These are phyloP conservation scores for Poronia punctata DNA, from an alignment of 495 filamentous ascomycete species.

Conservation along the genomic window DNA sequence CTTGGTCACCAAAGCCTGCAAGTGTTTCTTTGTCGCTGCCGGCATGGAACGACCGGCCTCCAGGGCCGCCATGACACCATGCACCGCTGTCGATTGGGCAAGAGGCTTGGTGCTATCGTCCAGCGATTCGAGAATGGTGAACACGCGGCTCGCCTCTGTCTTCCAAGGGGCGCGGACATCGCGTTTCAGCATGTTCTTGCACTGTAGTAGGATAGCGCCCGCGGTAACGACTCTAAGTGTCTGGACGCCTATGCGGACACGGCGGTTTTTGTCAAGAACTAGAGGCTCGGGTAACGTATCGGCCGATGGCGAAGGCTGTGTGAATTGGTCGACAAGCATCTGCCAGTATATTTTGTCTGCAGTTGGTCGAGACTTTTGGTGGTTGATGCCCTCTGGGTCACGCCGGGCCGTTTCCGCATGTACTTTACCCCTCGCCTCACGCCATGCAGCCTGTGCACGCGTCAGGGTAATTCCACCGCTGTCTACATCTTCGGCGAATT, in stretches of 20 bases:
- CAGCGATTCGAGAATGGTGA: conserved; percentile 41
- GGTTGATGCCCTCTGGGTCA: conserved; percentile 60
- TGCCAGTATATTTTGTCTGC: conserved; percentile 75
- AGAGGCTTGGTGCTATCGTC: conserved; percentile 26
- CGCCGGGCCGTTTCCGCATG: conserved; percentile 64
- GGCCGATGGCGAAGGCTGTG: conserved; percentile 39
- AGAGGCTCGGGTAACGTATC: conserved; percentile 77
- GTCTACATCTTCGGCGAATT: conserved; percentile 65
- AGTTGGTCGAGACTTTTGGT: conserved; percentile 46
- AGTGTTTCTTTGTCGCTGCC: conserved; percentile 49
- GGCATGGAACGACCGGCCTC: conserved; percentile 80
- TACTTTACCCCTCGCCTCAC: conserved; percentile 58
- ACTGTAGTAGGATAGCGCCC: conserved; percentile 75
- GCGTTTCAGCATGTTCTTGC: conserved; percentile 91
- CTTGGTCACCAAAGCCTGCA: conserved; percentile 46
- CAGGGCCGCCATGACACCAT: conserved; percentile 68
- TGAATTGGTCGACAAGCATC: conserved; percentile 54
- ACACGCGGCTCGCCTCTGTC: conserved; percentile 70
- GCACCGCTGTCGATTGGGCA: conserved; percentile 46
- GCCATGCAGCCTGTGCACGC: conserved; percentile 67
- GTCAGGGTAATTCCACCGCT: conserved; percentile 50
- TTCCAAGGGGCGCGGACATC: conserved; percentile 89
- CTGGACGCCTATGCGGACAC: conserved; percentile 57
- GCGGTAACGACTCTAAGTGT: conserved; percentile 71
- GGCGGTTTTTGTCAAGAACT: conserved; percentile 66